Conservation (phyloP, 2,329 filamentous ascomycete genomes). For the Furcasterigmium sp. region DNA sequence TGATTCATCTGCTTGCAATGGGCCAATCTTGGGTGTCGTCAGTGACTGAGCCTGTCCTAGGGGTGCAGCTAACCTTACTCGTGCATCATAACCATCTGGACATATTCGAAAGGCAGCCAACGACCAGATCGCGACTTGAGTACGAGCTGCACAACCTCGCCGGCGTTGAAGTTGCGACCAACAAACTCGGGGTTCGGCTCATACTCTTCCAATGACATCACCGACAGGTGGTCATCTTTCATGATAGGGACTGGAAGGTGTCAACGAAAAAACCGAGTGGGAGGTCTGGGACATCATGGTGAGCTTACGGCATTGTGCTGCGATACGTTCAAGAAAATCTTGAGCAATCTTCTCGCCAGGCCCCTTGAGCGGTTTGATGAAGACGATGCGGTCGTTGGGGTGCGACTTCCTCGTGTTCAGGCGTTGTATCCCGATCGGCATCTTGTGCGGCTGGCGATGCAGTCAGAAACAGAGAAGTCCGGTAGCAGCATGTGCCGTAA, state of each 20-base stretch:
- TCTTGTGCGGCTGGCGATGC: slow-evolving; percentile 28
- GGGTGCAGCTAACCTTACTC: slow-evolving; percentile 37
- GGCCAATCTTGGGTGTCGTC: slow-evolving; percentile 57
- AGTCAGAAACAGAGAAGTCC: no score
- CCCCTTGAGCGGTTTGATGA: slow-evolving; percentile 75
- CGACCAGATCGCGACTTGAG: slow-evolving; percentile 59
- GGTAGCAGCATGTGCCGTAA: no score
- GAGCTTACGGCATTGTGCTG: slow-evolving; percentile 66
- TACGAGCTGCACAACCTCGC: slow-evolving; percentile 81
- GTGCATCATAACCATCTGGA: slow-evolving; percentile 96
- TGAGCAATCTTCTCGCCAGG: slow-evolving; percentile 57
- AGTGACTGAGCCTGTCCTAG: slow-evolving; percentile 1
- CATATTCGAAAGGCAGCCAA: slow-evolving; percentile 79
- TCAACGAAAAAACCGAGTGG: neutral
- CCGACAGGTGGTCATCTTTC: slow-evolving; percentile 57
- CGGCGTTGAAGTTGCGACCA: slow-evolving; percentile 85
- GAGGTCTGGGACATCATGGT: neutral
- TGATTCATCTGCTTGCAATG: slow-evolving; percentile 94
- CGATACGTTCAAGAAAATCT: slow-evolving; percentile 70
- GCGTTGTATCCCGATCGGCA: slow-evolving; percentile 75
- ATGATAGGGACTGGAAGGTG: slow-evolving; percentile 56
- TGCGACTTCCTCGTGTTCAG: slow-evolving; percentile 70
- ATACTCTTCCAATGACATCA: slow-evolving; percentile 74
- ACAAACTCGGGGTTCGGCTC: slow-evolving; percentile 77
- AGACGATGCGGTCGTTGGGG: slow-evolving; percentile 74